Evolutionary conservation across 2,329 filamentous ascomycete genomes (phyloP).

Genomic region (Salinomyces thailandicus): DNA sequence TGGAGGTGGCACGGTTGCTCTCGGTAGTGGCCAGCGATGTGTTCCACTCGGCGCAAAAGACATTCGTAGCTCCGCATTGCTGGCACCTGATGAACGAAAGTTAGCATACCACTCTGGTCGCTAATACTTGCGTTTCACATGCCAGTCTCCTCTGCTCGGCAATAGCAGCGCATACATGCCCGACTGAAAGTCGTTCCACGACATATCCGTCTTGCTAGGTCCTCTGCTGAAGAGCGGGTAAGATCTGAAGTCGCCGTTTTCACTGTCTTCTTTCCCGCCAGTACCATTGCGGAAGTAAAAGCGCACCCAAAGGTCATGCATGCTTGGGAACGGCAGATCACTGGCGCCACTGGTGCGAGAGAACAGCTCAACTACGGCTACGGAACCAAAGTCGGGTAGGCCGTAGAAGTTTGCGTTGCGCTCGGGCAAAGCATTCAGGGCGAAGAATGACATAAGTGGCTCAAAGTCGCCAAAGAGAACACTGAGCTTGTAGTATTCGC

Average conservation of each 20-base stretch:
- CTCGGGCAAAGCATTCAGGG: constrained; percentile 32
- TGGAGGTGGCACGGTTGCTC: not conserved
- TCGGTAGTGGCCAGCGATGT: constrained; percentile 8
- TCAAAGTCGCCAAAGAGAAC: constrained; percentile 40
- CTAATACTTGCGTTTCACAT: constrained; percentile 27
- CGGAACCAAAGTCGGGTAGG: constrained; percentile 39
- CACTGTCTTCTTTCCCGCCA: constrained; percentile 13
- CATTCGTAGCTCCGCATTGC: constrained; percentile 33
- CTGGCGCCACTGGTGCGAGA: constrained; percentile 26
- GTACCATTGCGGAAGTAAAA: constrained; percentile 50
- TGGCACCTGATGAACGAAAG: constrained; percentile 6
- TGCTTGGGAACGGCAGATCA: constrained; percentile 27
- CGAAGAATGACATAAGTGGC: constrained; percentile 43
- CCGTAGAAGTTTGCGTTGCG: constrained; percentile 37
- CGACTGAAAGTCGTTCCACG: constrained; percentile 41
- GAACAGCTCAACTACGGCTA: constrained; percentile 44
- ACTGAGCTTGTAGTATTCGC: constrained; percentile 24
- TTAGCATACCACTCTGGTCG: too few relatives aligned
- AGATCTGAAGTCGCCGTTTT: constrained; percentile 22
- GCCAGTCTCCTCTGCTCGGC: constrained; percentile 42
- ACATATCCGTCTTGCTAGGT: constrained; percentile 36
- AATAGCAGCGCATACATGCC: constrained; percentile 36
- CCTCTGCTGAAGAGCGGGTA: constrained; percentile 44
- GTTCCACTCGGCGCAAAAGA: constrained; percentile 43
- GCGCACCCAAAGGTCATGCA: constrained; percentile 42